Evolutionary conservation across 164 flowering plant genomes (phyloP).

Genomic region (Chimonanthus salicifolius): DNA sequence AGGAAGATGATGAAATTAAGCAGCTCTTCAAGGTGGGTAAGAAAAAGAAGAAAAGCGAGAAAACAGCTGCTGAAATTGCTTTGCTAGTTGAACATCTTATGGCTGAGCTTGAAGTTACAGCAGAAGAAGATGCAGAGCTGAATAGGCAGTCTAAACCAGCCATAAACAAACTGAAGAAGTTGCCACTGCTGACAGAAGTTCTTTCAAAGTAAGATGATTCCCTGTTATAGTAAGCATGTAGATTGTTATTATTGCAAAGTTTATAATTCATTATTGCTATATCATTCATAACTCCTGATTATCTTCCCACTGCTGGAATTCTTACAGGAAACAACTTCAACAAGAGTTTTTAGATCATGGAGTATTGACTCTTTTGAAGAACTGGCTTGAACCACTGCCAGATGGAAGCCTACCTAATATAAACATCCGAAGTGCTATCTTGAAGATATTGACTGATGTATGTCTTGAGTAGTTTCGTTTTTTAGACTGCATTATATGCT

Average conservation of each 20-base stretch:
- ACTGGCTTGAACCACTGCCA: slow-evolving; percentile 97
- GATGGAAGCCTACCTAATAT: slow-evolving; percentile 97
- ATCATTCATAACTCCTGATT: too few species aligned
- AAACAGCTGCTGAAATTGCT: slow-evolving; percentile 83
- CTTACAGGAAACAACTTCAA: slow-evolving; percentile 83
- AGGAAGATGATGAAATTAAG: slow-evolving; percentile 78
- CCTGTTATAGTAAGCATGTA: not conserved
- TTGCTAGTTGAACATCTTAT: slow-evolving; percentile 79
- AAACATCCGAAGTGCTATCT: slow-evolving; percentile 73
- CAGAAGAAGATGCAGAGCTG: slow-evolving; percentile 90
- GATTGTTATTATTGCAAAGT: not conserved
- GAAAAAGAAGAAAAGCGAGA: slow-evolving; percentile 88
- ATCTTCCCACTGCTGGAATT: not conserved
- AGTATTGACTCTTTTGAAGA: slow-evolving; percentile 66
- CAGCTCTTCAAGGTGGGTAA: slow-evolving; percentile 70
- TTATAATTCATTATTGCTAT: not conserved
- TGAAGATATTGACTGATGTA: slow-evolving; percentile 81
- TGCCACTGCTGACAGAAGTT: slow-evolving; percentile 85
- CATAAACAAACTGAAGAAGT: slow-evolving; percentile 83
- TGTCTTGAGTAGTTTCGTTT: not conserved
- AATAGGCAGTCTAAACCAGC: slow-evolving; percentile 88
- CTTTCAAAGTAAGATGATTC: slow-evolving; percentile 63
- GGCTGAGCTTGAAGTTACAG: slow-evolving; percentile 95
- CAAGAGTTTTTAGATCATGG: slow-evolving; percentile 93
- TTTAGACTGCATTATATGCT: not conserved